Evolutionary conservation across 148 eudicot species (phyloP), one percentile per base, ranked within the genome.

Genomic region (Persicaria maculosa): DNA sequence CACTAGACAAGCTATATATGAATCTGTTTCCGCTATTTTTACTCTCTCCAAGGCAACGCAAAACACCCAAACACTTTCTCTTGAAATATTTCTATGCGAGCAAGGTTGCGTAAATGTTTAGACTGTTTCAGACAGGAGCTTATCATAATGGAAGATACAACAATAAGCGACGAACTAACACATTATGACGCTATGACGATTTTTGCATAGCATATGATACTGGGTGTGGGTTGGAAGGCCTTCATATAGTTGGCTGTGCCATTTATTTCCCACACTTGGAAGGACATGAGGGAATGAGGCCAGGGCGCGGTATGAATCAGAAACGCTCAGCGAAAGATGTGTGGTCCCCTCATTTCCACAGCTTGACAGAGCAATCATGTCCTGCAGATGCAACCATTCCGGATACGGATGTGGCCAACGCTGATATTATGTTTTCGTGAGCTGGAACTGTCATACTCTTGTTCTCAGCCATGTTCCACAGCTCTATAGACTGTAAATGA

Each of bases 371-470:
- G 77, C 86, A 88, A 82, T 92, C 96, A 44, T 95, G 99, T 74
- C 99, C 95, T 5, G 97, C 94, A 5, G 99, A 95, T 68, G 99
- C 99, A 50, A 95, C 97, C 94, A 90, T 90, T 79, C 99, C 97
- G 0, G 90, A 79, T 22, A 80, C 79, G 9, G 97, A 90, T 43
- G 99, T 87, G 19, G 97, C 91, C 79, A 95, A 76, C 69, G 97
- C 88, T 64, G 99, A 89, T 52, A 95, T 84, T 19, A 95, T 92
- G 78, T 86, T 86, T 59, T 92, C 97, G 50, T 95, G 99, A 50
- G 96, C 97, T 20, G 88, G 78, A 68, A 92, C 88, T 4, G 94
- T 89, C 99, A 92, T 95, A 88, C 92, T 92, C 85, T 87, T 92
- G 78, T 95, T 95, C 47, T 92, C 97, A 6, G 88, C 89, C 92